Evolutionary conservation across 768 basidiomycete species (phyloP), one percentile per base, ranked within the genome.

Genomic region (Albatrellus ellisii): DNA sequence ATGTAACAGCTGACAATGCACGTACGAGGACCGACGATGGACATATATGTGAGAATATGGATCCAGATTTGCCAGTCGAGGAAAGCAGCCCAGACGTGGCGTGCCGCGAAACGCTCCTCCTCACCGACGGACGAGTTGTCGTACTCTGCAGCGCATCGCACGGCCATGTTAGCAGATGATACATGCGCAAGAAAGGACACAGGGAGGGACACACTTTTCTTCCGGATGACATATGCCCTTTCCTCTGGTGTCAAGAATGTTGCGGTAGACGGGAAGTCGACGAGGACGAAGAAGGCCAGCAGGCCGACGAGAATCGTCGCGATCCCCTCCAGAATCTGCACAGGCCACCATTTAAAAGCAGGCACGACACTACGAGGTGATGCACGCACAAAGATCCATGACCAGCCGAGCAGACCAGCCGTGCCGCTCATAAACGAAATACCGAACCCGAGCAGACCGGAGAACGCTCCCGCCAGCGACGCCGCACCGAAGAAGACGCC

Each of bases 51-150:
- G 42, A 75, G 47, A 29, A 77, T 69, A 48, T 76, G 73, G 15
- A 73, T 36, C 67, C 71, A 76, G 35, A 73, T 64, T 62, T 82
- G 77, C 81, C 81, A 83, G 54, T 83, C 79, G 0, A 50, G 41
- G 25, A 79, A 50, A 0, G 75, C 73, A 25, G 68, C 63, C 57
- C 63, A 60, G 18, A 81, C 48, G 54, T 79, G 75, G 5, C 69
- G 58, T 46, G 65, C 45, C 26, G 70, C 66, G 50, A 78, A 76
- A 38, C 66, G 63, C 41, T 83, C 79, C 41, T 75, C 77, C 54
- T 77, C 79, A 4, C 71, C 67, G 1, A 73, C 69, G 22, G 66
- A 70, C 1, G 70, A 71, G 44, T 71, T 72, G 50, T 70, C 67
- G 44, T 68, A 75, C 52, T 72, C 75, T 75, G 38, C 22, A n/a